Conservation (phyloP, 148 eudicot genomes). For the Oxyria digyna region DNA sequence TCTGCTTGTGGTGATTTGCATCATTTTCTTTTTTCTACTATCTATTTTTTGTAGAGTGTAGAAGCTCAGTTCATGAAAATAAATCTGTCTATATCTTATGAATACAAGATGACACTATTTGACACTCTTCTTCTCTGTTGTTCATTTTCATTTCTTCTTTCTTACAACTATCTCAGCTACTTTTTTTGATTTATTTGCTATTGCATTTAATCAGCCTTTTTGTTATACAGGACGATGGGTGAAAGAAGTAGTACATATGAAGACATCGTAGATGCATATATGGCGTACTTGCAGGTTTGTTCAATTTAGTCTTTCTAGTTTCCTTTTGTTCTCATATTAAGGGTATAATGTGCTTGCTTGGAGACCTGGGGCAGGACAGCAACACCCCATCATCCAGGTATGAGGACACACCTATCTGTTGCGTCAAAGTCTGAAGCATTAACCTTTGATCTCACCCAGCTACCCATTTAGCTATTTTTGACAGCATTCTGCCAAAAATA, state of each 20-base stretch:
- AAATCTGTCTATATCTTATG: background rate
- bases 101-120: too few species aligned
- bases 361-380: background rate
- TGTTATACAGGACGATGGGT: conserved; percentile 47
- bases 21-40: background rate
- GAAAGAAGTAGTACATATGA: conserved; percentile 54
- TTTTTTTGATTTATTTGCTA: background rate
- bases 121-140: too few species aligned
- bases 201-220: background rate
- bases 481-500: too few species aligned
- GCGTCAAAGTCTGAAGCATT: background rate
- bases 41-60: background rate
- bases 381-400: background rate
- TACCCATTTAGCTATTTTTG: too few species aligned
- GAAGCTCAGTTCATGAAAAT: background rate
- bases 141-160: too few species aligned
- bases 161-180: background rate
- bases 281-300: conserved; percentile 83
- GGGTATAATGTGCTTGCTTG: background rate
- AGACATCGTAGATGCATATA: conserved; percentile 85
- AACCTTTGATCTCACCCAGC: background rate
- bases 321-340: background rate
- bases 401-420: background rate
- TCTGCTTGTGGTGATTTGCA: background rate
- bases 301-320: conserved; percentile 1